These are phyloP conservation scores for Carex myosuroides DNA, from an alignment of 176 grass and related monocot species.

Conservation along the genomic window DNA sequence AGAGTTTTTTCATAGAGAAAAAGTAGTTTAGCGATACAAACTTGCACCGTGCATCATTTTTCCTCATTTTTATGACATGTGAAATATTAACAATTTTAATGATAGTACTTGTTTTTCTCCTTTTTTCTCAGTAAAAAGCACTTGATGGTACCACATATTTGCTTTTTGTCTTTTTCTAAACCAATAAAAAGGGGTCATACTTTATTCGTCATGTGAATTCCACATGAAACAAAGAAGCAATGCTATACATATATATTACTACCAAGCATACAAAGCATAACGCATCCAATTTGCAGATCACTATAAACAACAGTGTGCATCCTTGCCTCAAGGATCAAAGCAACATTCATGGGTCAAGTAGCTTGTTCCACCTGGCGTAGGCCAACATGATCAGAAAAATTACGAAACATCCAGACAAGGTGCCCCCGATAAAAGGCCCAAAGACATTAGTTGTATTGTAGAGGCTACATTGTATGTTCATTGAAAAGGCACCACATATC, in stretches of 20 bases:
- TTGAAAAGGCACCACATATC: slow-evolving; percentile 77
- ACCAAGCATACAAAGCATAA: neutral
- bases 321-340: neutral
- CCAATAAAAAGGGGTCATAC: neutral
- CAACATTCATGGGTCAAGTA: slow-evolving; percentile 59
- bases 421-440: slow-evolving; percentile 64
- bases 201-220: neutral
- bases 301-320: neutral
- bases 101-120: neutral
- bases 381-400: slow-evolving; percentile 57
- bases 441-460: slow-evolving; percentile 33
- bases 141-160: neutral
- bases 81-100: neutral
- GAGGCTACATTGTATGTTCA: slow-evolving; percentile 52
- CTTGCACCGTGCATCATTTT: too few species aligned
- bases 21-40: neutral
- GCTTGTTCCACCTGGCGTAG: slow-evolving; percentile 82
- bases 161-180: neutral
- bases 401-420: slow-evolving; percentile 45
- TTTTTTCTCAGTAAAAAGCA: neutral
- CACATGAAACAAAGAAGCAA: neutral
- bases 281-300: neutral
- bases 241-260: neutral
- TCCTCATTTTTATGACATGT: too few species aligned
- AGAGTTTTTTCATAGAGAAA: neutral